Evolutionary conservation across 140 eudicot species (phyloP).

Genomic region (Oenanthe javanica): DNA sequence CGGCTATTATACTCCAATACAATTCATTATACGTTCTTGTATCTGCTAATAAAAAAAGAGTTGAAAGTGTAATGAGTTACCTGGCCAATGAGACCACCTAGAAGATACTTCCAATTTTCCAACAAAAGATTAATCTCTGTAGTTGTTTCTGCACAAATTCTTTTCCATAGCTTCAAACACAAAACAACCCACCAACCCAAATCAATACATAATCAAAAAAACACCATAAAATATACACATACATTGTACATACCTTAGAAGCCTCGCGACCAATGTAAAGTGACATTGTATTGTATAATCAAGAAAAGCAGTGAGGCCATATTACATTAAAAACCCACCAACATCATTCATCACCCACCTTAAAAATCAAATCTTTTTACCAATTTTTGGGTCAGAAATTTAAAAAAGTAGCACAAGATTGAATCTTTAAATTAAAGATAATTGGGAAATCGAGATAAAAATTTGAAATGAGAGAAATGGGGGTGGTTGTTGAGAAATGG

Average conservation of each 20-base stretch:
- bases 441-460: neutral
- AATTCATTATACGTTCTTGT: no score
- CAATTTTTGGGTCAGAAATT: neutral
- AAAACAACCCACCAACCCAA: conserved; percentile 13
- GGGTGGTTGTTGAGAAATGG: no score
- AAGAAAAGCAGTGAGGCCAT: conserved; percentile 46
- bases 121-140: conserved; percentile 74
- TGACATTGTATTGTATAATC: conserved; percentile 52
- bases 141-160: conserved; percentile 69
- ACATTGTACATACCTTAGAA: conserved; percentile 58
- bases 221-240: neutral
- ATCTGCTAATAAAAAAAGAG: neutral
- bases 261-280: conserved; percentile 98
- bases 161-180: conserved; percentile 67
- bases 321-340: conserved; percentile 50
- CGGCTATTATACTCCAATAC: no score
- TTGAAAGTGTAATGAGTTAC: conserved; percentile 19
- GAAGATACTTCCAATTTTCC: conserved; percentile 91
- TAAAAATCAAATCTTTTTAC: neutral
- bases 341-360: conserved; percentile 27
- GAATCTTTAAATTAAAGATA: neutral
- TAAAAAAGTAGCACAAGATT: neutral
- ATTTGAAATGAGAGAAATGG: neutral
- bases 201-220: conserved; percentile 9
- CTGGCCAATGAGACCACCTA: conserved; percentile 86